Conservation (phyloP, 1,284 basidiomycete species). For the Golubevia pallescens region DNA sequence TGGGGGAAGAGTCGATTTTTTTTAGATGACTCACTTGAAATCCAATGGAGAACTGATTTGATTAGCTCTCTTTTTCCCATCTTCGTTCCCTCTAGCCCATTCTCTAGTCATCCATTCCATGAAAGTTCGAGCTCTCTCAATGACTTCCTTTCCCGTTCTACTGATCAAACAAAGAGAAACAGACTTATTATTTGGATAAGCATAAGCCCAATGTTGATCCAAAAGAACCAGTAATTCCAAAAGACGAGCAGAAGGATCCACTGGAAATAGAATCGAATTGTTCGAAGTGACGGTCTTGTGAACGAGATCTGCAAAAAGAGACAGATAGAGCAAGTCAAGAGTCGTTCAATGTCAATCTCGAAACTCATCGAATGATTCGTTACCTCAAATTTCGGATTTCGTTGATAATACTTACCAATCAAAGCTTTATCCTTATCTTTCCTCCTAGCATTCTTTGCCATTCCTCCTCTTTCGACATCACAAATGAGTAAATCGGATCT, state of each 20-base stretch:
- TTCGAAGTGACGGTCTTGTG: slow-evolving; percentile 82
- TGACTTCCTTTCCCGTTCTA: slow-evolving; percentile 87
- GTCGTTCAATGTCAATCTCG: background rate
- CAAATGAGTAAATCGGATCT: slow-evolving; percentile 77
- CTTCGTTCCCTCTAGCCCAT: no score
- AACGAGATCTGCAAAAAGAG: slow-evolving; percentile 68
- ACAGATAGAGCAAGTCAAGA: background rate
- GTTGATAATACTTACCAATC: slow-evolving; percentile 77
- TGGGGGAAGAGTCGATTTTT: background rate
- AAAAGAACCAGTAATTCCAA: slow-evolving; percentile 91
- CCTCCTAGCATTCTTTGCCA: slow-evolving; percentile 81
- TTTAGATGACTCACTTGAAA: slow-evolving; percentile 10
- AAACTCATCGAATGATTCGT: no score
- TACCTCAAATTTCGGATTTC: no score
- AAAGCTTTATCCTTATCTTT: slow-evolving; percentile 89
- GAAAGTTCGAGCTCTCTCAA: slow-evolving; percentile 92
- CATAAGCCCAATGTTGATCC: slow-evolving; percentile 97
- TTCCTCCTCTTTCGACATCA: slow-evolving; percentile 79
- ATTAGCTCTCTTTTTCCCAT: background rate
- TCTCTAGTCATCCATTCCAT: slow-evolving; percentile 84
- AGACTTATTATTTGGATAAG: slow-evolving; percentile 68
- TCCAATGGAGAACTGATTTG: slow-evolving; percentile 7
- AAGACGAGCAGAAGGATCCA: slow-evolving; percentile 89
- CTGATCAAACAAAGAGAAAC: slow-evolving; percentile 81
- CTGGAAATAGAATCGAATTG: slow-evolving; percentile 82